Evolutionary conservation across 352 stramenopile species (phyloP).

Genomic region (Thalassiosira mediterranea): DNA sequence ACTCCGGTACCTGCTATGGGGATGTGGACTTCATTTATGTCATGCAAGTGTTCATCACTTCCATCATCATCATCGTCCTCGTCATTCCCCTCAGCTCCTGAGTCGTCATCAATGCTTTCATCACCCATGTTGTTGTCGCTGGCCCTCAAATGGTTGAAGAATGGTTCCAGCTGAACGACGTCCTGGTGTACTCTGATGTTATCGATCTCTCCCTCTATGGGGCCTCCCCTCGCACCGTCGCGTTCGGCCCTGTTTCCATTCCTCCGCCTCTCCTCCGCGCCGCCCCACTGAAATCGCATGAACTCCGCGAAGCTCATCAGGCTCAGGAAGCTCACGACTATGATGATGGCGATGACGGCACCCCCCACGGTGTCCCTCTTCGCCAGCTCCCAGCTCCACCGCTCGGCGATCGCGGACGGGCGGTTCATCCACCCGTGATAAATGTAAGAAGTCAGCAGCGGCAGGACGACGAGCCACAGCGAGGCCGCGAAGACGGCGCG

Average conservation of each 20-base stretch:
- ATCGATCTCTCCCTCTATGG: conserved; percentile 47
- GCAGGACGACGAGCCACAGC: conserved; percentile 89
- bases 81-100: not conserved
- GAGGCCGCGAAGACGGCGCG: conserved; percentile 84
- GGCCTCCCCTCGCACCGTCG: not conserved
- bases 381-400: conserved; percentile 83
- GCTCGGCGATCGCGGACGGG: conserved; percentile 69
- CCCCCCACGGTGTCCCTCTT: conserved; percentile 88
- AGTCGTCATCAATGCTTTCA: conserved; percentile 9
- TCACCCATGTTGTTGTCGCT: too few species aligned
- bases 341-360: conserved; percentile 89
- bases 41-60: conserved; percentile 14
- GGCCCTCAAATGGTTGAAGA: too few species aligned
- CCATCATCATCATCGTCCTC: conserved; percentile 6
- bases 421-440: conserved; percentile 92
- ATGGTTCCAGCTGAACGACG: too few species aligned
- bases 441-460: conserved; percentile 91
- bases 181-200: conserved; percentile 35
- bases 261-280: not conserved
- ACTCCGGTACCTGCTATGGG: not conserved
- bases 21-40: conserved; percentile 11
- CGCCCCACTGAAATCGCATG: conserved; percentile 87
- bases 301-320: conserved; percentile 95
- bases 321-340: conserved; percentile 93
- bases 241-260: conserved; percentile 12